These are phyloP conservation scores for Euclidium syriacum DNA, from an alignment of 345 rosid species.

Conservation along the genomic window DNA sequence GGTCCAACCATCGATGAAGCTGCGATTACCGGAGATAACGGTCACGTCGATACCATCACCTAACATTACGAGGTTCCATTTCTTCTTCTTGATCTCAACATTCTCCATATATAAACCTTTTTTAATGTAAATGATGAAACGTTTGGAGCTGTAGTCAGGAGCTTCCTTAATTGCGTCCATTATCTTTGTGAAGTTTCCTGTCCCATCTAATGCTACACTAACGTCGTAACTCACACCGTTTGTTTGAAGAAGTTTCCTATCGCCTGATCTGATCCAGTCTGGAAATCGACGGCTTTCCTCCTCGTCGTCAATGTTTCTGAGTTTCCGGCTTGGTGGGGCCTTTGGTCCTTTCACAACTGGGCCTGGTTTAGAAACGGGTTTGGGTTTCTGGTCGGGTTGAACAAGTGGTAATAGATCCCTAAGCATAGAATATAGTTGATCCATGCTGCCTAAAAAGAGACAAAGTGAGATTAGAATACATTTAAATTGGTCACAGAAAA, in stretches of 20 bases:
- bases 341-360: slow-evolving; percentile 23
- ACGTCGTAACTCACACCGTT: slow-evolving; percentile 33
- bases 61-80: slow-evolving; percentile 74
- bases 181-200: slow-evolving; percentile 58
- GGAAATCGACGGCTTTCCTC: slow-evolving; percentile 35
- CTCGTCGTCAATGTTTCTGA: neutral
- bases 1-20: slow-evolving; percentile 70
- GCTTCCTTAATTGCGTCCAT: slow-evolving; percentile 59
- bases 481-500: neutral
- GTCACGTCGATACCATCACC: slow-evolving; percentile 77
- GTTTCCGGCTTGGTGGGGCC: slow-evolving; percentile 23
- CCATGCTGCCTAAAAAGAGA: slow-evolving; percentile 36
- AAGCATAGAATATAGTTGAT: slow-evolving; percentile 57
- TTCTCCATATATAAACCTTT: slow-evolving; percentile 67
- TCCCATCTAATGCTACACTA: slow-evolving; percentile 76
- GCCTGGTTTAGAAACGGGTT: slow-evolving; percentile 12
- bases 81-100: slow-evolving; percentile 79
- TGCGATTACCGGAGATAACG: slow-evolving; percentile 63
- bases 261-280: slow-evolving; percentile 48
- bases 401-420: slow-evolving; percentile 50
- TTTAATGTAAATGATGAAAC: slow-evolving; percentile 53
- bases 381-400: slow-evolving; percentile 27
- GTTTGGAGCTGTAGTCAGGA: slow-evolving; percentile 56
- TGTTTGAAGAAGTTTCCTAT: slow-evolving; percentile 43
- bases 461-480: neutral